phyloP scores from a whole-genome alignment of 805 yeast genomes.

The Priceomyces medius region DNA sequence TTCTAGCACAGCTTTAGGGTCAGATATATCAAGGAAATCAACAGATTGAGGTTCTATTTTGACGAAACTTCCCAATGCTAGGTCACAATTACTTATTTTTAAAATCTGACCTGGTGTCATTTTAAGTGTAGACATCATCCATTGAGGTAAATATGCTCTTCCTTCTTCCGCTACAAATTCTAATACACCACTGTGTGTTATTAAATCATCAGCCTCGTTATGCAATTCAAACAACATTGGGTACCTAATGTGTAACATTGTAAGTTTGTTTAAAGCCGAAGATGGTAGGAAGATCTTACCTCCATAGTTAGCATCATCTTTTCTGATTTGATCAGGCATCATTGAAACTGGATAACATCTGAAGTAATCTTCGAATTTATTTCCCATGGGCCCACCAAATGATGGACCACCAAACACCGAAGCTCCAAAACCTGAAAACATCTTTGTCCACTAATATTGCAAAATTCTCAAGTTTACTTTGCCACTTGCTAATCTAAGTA shows the following conservation, averaged over 20 bases:
- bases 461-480: too few species aligned
- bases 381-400: slow-evolving; percentile 27
- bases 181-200: slow-evolving; percentile 89
- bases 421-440: slow-evolving; percentile 46
- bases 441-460: slow-evolving; percentile 10
- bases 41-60: slow-evolving; percentile 94
- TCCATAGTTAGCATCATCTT: slow-evolving; percentile 83
- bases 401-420: slow-evolving; percentile 35
- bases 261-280: slow-evolving; percentile 81
- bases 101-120: slow-evolving; percentile 79
- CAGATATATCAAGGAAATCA: slow-evolving; percentile 88
- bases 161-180: slow-evolving; percentile 99
- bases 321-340: slow-evolving; percentile 76
- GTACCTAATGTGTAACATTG: slow-evolving; percentile 88
- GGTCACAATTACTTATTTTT: slow-evolving; percentile 70
- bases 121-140: slow-evolving; percentile 86
- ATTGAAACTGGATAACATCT: slow-evolving; percentile 88
- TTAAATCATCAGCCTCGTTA: slow-evolving; percentile 58
- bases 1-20: slow-evolving; percentile 95
- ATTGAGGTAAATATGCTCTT: slow-evolving; percentile 86
- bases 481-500: slow-evolving; percentile 1
- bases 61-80: slow-evolving; percentile 85
- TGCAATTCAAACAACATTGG: slow-evolving; percentile 90
- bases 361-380: slow-evolving; percentile 77
- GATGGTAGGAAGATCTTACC: slow-evolving; percentile 96